Evolutionary conservation across 495 filamentous ascomycete genomes (phyloP).

Genomic region (Hapsidospora chrysogenum): DNA sequence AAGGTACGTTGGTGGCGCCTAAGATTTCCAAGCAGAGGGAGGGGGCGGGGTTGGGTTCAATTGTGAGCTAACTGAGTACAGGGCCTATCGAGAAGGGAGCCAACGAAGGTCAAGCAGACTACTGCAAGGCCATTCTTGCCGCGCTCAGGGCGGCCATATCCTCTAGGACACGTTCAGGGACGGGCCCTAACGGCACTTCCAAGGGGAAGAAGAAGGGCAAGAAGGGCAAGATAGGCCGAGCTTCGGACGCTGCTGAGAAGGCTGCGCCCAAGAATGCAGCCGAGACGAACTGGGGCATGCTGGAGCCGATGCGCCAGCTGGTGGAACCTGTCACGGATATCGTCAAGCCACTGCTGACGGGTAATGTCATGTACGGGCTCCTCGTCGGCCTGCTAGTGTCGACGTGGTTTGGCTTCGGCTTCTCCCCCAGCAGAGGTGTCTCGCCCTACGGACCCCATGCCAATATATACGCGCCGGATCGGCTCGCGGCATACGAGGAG

Average conservation of each 20-base stretch:
- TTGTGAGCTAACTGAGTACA: slow-evolving; percentile 7
- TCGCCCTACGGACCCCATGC: slow-evolving; percentile 16
- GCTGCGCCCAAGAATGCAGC: slow-evolving; percentile 19
- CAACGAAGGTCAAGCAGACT: slow-evolving; percentile 72
- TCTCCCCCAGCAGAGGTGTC: slow-evolving; percentile 16
- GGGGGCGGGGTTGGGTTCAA: too few relatives aligned
- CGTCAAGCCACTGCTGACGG: slow-evolving; percentile 49
- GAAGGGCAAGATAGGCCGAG: slow-evolving; percentile 44
- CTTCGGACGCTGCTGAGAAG: slow-evolving; percentile 23
- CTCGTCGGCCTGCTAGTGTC: slow-evolving; percentile 41
- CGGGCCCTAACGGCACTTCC: slow-evolving; percentile 15
- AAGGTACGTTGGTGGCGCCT: slow-evolving; percentile 49
- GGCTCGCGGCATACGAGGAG: slow-evolving; percentile 76
- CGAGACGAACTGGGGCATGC: slow-evolving; percentile 51
- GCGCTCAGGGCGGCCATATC: slow-evolving; percentile 57
- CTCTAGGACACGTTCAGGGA: slow-evolving; percentile 36
- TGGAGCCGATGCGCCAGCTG: slow-evolving; percentile 59
- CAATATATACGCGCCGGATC: slow-evolving; percentile 31
- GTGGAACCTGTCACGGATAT: slow-evolving; percentile 58
- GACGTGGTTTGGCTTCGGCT: slow-evolving; percentile 34
- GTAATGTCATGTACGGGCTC: slow-evolving; percentile 48
- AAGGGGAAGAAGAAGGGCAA: slow-evolving; percentile 40
- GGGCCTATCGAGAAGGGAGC: slow-evolving; percentile 93
- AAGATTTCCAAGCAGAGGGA: slow-evolving; percentile 5
- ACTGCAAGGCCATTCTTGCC: slow-evolving; percentile 59